These are phyloP conservation scores for Tetraselmis striata DNA, from an alignment of 139 green algal genomes.

Conservation along the genomic window DNA sequence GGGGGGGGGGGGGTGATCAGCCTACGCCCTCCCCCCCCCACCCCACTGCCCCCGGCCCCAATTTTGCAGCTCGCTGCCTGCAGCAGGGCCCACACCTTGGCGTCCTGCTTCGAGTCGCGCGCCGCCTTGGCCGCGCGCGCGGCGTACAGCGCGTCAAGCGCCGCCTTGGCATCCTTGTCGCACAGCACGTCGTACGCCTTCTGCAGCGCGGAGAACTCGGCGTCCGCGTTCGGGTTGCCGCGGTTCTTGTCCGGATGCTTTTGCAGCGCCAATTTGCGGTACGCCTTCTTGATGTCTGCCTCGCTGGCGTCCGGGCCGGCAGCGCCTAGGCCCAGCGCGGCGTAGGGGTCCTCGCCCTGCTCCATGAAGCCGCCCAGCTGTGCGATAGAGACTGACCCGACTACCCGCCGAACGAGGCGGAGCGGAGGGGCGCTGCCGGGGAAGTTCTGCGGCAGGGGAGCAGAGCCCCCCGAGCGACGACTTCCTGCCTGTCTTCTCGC, in stretches of 20 bases:
- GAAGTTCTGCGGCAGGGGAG: no score
- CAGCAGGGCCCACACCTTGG: conserved; percentile 37
- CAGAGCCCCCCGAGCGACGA: no score
- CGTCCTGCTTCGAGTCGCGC: conserved; percentile 37
- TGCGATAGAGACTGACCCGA: no score
- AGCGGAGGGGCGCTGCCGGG: no score
- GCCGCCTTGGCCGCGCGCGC: conserved; percentile 41
- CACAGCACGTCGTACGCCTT: conserved; percentile 73
- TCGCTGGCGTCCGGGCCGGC: conserved; percentile 38
- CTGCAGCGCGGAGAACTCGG: conserved; percentile 76
- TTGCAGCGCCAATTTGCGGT: conserved; percentile 53
- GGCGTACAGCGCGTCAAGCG: conserved; percentile 42
- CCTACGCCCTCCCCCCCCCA: no score
- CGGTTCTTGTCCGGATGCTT: conserved; percentile 80
- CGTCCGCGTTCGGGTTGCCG: conserved; percentile 49
- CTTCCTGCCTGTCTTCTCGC: no score
- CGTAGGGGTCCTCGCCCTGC: conserved; percentile 48
- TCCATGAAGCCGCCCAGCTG: no score
- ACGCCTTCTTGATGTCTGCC: conserved; percentile 68
- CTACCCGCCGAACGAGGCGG: no score
- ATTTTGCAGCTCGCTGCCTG: no score
- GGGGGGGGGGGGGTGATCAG: no score
- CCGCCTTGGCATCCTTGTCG: conserved; percentile 55
- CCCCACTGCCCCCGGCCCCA: no score
- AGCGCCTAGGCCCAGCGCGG: conserved; percentile 47